Conservation (phyloP, 805 yeast genomes). For the Ogataea nitratoaversa region DNA sequence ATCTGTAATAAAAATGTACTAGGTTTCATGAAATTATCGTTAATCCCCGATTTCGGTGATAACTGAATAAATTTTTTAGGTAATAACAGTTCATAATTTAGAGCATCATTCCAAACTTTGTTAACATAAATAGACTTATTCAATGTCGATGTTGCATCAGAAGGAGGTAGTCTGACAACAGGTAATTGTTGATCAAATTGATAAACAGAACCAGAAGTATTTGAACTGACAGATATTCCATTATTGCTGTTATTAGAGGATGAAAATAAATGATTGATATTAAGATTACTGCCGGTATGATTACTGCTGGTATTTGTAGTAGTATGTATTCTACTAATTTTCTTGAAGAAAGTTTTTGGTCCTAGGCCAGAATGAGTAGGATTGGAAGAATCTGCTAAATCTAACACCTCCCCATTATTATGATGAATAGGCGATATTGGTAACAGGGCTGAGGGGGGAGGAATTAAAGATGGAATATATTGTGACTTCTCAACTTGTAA, state of each 20-base stretch:
- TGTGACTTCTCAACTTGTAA: conserved; percentile 36
- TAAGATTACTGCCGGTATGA: neutral
- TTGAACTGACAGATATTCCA: neutral
- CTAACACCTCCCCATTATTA: conserved; percentile 3
- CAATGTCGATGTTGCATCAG: conserved; percentile 50
- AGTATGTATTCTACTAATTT: conserved; percentile 16
- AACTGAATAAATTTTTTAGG: conserved; percentile 66
- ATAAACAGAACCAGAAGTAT: conserved; percentile 27
- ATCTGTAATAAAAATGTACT: conserved; percentile 46
- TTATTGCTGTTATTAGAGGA: neutral
- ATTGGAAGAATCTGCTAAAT: neutral
- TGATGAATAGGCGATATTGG: conserved; percentile 33
- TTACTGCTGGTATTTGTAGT: conserved; percentile 19
- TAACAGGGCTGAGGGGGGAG: conserved; percentile 29
- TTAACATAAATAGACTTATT: conserved; percentile 77
- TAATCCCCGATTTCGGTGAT: conserved; percentile 43
- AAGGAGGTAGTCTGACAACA: conserved; percentile 52
- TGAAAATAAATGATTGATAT: neutral
- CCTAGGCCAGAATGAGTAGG: neutral
- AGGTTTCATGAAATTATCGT: conserved; percentile 20
- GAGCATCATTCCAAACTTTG: conserved; percentile 66
- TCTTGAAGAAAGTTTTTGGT: conserved; percentile 21
- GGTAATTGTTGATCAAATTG: conserved; percentile 38
- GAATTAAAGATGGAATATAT: conserved; percentile 24
- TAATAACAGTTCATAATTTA: conserved; percentile 67